Percentiles rank a stretch among this genome's conserved stretches.
Conservation (phyloP, 2,329 filamentous ascomycete genomes). For the Aspergillus ochraceoroseus region DNA sequence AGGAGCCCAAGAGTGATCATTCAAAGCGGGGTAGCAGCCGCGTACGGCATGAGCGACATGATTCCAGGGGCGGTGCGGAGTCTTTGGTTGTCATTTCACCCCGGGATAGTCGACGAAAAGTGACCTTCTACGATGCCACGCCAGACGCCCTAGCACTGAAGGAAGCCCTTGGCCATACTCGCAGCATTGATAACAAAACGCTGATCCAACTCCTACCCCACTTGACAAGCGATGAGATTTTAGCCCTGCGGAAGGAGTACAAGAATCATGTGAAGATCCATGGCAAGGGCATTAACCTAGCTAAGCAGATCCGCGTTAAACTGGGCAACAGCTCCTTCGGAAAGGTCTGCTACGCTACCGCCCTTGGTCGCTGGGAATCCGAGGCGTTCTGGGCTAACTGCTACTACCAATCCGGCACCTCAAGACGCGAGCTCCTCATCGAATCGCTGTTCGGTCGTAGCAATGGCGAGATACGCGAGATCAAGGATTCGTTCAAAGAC, state of each 20-base stretch:
- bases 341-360: conserved; percentile 86
- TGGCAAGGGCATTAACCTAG: conserved; percentile 48
- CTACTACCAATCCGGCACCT: conserved; percentile 88
- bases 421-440: conserved; percentile 81
- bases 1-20: conserved; percentile 28
- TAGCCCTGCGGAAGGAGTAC: conserved; percentile 81
- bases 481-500: conserved; percentile 84
- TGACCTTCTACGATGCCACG: conserved; percentile 75
- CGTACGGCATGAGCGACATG: conserved; percentile 26
- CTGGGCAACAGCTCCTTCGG: conserved; percentile 59
- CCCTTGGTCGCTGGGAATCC: conserved; percentile 82
- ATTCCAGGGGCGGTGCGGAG: conserved; percentile 33
- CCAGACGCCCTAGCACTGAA: conserved; percentile 73
- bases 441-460: conserved; percentile 86
- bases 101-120: conserved; percentile 55
- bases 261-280: conserved; percentile 74
- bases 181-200: conserved; percentile 62
- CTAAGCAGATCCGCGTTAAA: conserved; percentile 48
- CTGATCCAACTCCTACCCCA: conserved; percentile 80
- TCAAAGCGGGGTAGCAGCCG: conserved; percentile 22
- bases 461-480: conserved; percentile 78
- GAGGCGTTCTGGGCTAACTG: conserved; percentile 98
- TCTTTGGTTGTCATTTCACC: conserved; percentile 44
- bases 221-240: conserved; percentile 79
- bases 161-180: conserved; percentile 64